These are phyloP conservation scores for Hypoxylon sp. DNA, from an alignment of 2,329 filamentous ascomycete genomes.

Conservation along the genomic window DNA sequence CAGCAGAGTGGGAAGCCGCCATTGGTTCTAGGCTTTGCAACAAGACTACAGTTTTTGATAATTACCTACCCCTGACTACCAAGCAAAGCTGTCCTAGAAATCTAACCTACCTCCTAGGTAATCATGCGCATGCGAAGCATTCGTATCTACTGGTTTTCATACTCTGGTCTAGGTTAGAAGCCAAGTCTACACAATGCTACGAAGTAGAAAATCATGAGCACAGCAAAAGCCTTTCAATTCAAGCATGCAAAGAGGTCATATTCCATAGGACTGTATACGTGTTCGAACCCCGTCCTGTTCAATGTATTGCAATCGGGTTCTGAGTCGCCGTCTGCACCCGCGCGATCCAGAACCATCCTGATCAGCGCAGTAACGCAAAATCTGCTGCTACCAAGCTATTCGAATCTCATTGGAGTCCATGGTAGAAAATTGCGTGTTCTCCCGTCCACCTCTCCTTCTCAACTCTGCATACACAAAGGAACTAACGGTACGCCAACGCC, in stretches of 20 bases:
- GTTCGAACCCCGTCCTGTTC: not conserved
- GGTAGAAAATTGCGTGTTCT: not conserved
- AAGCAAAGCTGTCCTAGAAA: too few species aligned
- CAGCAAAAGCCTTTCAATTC: not conserved
- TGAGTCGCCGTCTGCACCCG: not conserved
- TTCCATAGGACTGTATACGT: conserved; percentile 21
- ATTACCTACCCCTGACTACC: too few species aligned
- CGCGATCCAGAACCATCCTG: not conserved
- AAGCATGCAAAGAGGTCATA: conserved; percentile 16
- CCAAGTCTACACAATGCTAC: too few species aligned
- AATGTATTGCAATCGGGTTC: not conserved
- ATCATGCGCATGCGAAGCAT: too few species aligned
- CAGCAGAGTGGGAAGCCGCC: too few species aligned
- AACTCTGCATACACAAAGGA: not conserved
- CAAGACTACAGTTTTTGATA: too few species aligned
- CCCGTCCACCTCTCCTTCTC: not conserved
- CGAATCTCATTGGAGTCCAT: not conserved
- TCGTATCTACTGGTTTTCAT: too few species aligned
- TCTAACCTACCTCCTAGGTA: too few species aligned
- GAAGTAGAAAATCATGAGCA: not conserved
- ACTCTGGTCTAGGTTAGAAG: too few species aligned
- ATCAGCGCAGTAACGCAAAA: not conserved
- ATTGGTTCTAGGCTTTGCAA: too few species aligned
- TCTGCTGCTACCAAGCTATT: not conserved
- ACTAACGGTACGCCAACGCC: conserved; percentile 21